Evolutionary conservation across 352 stramenopile genomes (phyloP), one percentile per base, ranked within the genome.

Genomic region (Thraustochytrium sp.): DNA sequence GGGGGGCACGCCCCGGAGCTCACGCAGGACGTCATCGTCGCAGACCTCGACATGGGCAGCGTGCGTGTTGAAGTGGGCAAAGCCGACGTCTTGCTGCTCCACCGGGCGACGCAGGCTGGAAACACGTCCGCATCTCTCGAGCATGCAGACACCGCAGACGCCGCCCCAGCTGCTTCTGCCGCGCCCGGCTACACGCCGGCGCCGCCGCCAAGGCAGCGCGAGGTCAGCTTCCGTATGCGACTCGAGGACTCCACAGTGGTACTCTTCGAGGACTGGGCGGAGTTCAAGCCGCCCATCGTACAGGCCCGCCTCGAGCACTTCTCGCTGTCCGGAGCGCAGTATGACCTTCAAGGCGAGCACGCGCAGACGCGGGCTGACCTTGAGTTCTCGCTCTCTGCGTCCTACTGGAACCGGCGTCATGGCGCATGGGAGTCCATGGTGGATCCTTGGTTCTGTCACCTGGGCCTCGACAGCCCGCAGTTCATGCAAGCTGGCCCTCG

Each of bases 361-460:
- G 42, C 44, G 5, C 68, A 80, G 53, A 34, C 48, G 11, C 48
- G 68, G n/a, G 42, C 42, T 11, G 44, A 80, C 13, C 23, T 80
- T 36, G 48, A 80, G 8, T 23, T 80, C 23, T 46, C 13, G 44
- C 5, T 80, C 5, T 8, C 31, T 37, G 68, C 31, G 38, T 46
- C 31, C 11, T 76, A 77, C 53, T 82, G 74, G 74, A 82, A 82
- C 36, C 23, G 18, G 31, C 21, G 38, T 3, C 51, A 46, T 37
- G 74, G 74, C 3, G n/a, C 31, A 4, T 82, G 74, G 74, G 74
- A 76, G n/a, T 82, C 74, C 2, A 40, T 82, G 16, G n/a, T 82
- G 4, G 74, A 82, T 11, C 74, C 74, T 13, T 82, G 74, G 74
- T 82, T 46, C 40, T 56, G 3, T 16, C 51, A 54, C 21, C 16